These are phyloP conservation scores for Aspergillus ellipticus DNA, from an alignment of 495 filamentous ascomycete genomes.

Conservation along the genomic window DNA sequence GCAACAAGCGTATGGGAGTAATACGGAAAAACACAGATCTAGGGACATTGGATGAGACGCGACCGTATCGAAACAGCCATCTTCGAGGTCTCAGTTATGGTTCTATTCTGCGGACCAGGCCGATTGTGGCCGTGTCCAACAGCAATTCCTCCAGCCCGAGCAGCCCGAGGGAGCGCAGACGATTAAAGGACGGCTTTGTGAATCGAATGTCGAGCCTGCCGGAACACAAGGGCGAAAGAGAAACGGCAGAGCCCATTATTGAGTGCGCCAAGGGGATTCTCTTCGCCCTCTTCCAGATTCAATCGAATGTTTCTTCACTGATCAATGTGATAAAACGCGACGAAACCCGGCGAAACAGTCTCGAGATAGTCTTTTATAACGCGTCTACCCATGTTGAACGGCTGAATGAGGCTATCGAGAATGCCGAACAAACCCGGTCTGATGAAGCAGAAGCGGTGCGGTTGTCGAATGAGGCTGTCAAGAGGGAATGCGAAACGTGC, in stretches of 20 bases:
- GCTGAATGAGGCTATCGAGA: constrained; percentile 68
- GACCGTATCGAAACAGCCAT: constrained; percentile 71
- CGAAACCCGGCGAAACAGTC: constrained; percentile 61
- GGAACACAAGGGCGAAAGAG: constrained; percentile 66
- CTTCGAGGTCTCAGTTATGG: constrained; percentile 78
- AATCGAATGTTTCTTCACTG: constrained; percentile 69
- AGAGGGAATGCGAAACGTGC: constrained; percentile 67
- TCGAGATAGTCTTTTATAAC: constrained; percentile 76
- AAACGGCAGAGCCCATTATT: constrained; percentile 59
- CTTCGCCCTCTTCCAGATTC: constrained; percentile 78
- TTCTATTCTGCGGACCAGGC: constrained; percentile 63
- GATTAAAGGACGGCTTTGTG: constrained; percentile 55
- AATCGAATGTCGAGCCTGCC: constrained; percentile 80
- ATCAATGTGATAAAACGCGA: constrained; percentile 67
- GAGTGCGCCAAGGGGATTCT: constrained; percentile 84
- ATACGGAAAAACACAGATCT: constrained; percentile 73
- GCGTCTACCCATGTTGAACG: constrained; percentile 70
- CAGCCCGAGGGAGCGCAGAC: constrained; percentile 51
- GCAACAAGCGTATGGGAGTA: constrained; percentile 76
- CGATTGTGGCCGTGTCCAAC: constrained; percentile 36
- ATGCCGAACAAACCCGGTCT: constrained; percentile 48
- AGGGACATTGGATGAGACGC: constrained; percentile 69
- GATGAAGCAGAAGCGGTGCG: constrained; percentile 42
- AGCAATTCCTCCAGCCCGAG: constrained; percentile 57
- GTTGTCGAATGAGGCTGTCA: constrained; percentile 47